Evolutionary conservation across 139 green algal genomes (phyloP), one percentile per base, ranked within the genome.

Genomic region (Edaphochlamys debaryana): DNA sequence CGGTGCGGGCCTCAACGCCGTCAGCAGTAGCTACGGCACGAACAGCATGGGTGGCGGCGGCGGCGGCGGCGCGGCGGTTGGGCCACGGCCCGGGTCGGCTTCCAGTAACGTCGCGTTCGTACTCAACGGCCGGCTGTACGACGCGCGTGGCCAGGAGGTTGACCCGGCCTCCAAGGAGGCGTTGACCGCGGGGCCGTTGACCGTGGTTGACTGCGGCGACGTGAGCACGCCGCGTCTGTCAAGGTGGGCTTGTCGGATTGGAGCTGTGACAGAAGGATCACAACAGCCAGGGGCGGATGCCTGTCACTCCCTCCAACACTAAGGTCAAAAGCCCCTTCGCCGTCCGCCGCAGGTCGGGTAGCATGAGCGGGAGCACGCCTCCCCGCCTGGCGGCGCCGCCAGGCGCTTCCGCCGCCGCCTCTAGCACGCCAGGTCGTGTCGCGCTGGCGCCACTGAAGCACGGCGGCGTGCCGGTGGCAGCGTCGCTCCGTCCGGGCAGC

Each of bases 201-300:
- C 27, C 20, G 76, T 82, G 20, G 76, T 82, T 5, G 76, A 82
- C 63, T 82, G 76, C 63, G 62, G 63, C 6, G 76, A 82, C 25
- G 76, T 58, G 41, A 22, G 11, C 1, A 60, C 70, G 19, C 70
- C 68, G 29, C 41, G 70, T 0, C 15, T 64, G 25, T 78, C 70
- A n/a, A 78, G 70, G 70, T 78, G n/a, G 30, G 69, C 6, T 20
- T 3, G 9, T 40, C 13, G 36, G 64, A n/a, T n/a, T n/a, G n/a
- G n/a, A n/a, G n/a, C n/a, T n/a, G n/a, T n/a, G n/a, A n/a, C n/a
- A n/a, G n/a, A n/a, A n/a, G n/a, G n/a, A n/a, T n/a, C n/a, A n/a
- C n/a, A n/a, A n/a, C n/a, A n/a, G n/a, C n/a, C n/a, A n/a, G n/a
- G n/a, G n/a, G n/a, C 30, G 60, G 11, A 17, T 63, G 45, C n/a